Evolutionary conservation across 2,329 filamentous ascomycete species (phyloP), one percentile per base, ranked within the genome.

Genomic region (Lecanosticta acicola): DNA sequence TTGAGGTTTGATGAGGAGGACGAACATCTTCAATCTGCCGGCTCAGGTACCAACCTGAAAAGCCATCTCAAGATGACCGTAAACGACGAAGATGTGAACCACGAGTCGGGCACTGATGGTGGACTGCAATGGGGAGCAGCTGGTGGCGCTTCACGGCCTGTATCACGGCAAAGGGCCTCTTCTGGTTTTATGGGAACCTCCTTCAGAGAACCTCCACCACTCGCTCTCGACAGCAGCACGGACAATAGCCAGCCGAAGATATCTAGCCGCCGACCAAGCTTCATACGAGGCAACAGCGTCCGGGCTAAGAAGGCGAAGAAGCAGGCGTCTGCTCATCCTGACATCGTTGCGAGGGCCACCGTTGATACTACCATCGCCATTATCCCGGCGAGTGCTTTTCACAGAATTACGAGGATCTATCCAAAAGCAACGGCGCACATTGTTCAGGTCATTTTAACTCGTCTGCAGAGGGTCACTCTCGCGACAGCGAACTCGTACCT

Each of bases 321-420:
- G 49, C 57, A 80, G 9, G 84, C 83, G 54, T 97, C 93, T 11
- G 89, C 87, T 0, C 93, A 98, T 67, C 93, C 93, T 9, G 93
- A 98, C 61, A 93, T 98, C 51, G 88, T 98, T 54, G 93, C 91
- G n/a, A 80, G 93, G 54, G 93, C 93, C 4, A 94, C 89, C 13
- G 85, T 94, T 18, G 94, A 98, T 63, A 98, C 93, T 0, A 98
- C 94, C 0, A 96, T 98, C 67, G 93, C 93, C 4, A 94, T 98
- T 53, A 98, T 98, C 46, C 94, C 94, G 1, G 93, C 93, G 1
- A 95, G 89, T 63, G 94, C 93, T 3, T 98, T 98, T 59, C 82
- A 89, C 43, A 83, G 94, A 7, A 73, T 98, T 42, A 98, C 94
- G 41, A 82, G 87, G 61, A 84, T 96, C 18, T 98, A 97, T 59